Evolutionary conservation across 306 rosid genomes (phyloP), one percentile per base, ranked within the genome.

Genomic region (Inga leiocalycina): DNA sequence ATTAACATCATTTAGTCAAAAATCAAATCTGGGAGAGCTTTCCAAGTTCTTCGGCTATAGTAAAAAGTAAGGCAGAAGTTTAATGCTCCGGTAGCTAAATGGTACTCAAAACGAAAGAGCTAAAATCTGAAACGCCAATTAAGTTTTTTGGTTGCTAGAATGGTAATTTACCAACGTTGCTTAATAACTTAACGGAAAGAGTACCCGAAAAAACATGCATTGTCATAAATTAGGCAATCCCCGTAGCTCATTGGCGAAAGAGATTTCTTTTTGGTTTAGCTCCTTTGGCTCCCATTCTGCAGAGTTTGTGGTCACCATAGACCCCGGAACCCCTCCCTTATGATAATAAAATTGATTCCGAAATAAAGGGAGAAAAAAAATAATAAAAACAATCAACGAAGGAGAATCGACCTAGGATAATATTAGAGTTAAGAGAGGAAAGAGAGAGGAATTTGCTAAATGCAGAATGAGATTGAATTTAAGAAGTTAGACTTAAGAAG

Each of bases 111-210:
- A 20, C 57, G 51, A 48, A 76, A 37, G 49, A 59, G 37, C 69
- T 51, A 20, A 85, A 76, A 80, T 77, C 78, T 71, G 79, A 22
- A 49, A 76, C 82, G 78, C 67, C 85, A 77, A 73, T n/a, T 72
- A 72, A 72, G 52, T 39, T 59, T 37, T 62, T 48, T 56, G 32
- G 70, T 59, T 48, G 65, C 61, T 48, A 68, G 68, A 48, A 32
- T 69, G 67, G 68, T 69, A 54, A 80, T 46, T 68, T 32, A 82
- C 67, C 8, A 24, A 70, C 44, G 67, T 15, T 77, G 82, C 71
- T 83, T 78, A 76, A 72, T 71, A 66, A 85, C 75, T 78, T 24
- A 41, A 71, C 37, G 57, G 45, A 17, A 46, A 80, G 67, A 80
- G 27, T 51, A 80, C 81, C 78, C 65, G 68, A 39, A 80, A 75